phyloP scores from a whole-genome alignment of 192 early-diverging fungal genomes.

The Linnemannia zychae region DNA sequence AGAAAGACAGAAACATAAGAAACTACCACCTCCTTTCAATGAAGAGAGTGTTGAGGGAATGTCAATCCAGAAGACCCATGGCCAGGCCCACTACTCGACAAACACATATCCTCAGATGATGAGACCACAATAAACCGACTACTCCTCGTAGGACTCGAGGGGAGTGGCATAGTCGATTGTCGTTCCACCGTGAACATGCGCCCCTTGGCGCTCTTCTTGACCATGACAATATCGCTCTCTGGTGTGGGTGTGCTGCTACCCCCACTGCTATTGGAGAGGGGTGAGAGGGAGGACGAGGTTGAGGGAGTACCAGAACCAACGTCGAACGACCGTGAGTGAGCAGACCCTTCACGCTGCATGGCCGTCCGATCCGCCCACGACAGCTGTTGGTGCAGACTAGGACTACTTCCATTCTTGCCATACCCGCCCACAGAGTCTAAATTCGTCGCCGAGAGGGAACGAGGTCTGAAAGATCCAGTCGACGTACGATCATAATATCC shows the following conservation, averaged over 20 bases:
- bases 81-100: neutral
- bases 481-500: slow-evolving; percentile 6
- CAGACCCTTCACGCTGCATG: neutral
- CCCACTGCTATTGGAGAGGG: neutral
- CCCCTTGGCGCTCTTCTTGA: slow-evolving; percentile 54
- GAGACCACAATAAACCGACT: slow-evolving; percentile 53
- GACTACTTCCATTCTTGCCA: neutral
- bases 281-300: neutral
- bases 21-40: neutral
- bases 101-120: slow-evolving; percentile 22
- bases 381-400: neutral
- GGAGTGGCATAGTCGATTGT: slow-evolving; percentile 11
- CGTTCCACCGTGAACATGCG: slow-evolving; percentile 50
- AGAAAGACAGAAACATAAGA: neutral
- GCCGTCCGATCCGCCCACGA: neutral
- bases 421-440: neutral
- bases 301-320: neutral
- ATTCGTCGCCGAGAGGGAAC: slow-evolving; percentile 38
- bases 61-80: neutral
- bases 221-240: slow-evolving; percentile 44
- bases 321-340: neutral
- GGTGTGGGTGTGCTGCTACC: neutral
- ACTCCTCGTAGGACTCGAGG: slow-evolving; percentile 33
- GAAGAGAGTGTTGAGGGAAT: neutral
- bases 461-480: slow-evolving; percentile 31